phyloP scores from a whole-genome alignment of 2,329 filamentous ascomycete genomes.

The Pyricularia grisea region DNA sequence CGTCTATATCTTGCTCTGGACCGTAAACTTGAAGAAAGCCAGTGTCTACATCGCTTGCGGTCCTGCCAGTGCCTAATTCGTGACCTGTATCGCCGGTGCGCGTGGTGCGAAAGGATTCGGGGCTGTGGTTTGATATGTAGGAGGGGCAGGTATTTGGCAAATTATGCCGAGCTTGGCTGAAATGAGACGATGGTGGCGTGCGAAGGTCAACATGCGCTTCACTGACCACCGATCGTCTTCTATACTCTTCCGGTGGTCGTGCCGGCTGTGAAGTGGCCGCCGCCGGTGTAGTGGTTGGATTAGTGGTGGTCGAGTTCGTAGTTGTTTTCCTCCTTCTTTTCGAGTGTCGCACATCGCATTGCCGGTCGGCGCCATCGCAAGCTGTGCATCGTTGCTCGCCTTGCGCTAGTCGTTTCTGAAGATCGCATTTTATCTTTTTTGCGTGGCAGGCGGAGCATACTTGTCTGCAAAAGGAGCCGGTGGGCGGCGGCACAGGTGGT shows the following conservation, averaged over 20 bases:
- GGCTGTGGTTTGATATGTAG: neutral
- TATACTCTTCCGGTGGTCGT: neutral
- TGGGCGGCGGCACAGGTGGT: neutral
- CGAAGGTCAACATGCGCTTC: neutral
- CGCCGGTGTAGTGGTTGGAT: neutral
- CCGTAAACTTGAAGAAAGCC: neutral
- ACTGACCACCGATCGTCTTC: neutral
- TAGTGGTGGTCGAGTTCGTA: neutral
- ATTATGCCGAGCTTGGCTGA: neutral
- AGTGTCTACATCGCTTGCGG: neutral
- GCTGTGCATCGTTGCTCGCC: neutral
- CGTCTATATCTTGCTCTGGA: neutral
- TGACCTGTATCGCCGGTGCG: neutral
- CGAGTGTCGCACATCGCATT: neutral
- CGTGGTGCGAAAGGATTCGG: neutral
- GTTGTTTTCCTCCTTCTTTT: neutral
- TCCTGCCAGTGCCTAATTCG: neutral
- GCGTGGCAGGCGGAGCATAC: neutral
- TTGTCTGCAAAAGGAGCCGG: neutral
- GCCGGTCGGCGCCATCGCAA: neutral
- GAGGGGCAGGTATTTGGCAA: neutral
- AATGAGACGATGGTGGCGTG: neutral
- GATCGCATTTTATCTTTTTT: neutral
- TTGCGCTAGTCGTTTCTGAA: neutral
- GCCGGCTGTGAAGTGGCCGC: neutral